Conservation (phyloP, 495 filamentous ascomycete species). For the Jackrogersella multiformis region DNA sequence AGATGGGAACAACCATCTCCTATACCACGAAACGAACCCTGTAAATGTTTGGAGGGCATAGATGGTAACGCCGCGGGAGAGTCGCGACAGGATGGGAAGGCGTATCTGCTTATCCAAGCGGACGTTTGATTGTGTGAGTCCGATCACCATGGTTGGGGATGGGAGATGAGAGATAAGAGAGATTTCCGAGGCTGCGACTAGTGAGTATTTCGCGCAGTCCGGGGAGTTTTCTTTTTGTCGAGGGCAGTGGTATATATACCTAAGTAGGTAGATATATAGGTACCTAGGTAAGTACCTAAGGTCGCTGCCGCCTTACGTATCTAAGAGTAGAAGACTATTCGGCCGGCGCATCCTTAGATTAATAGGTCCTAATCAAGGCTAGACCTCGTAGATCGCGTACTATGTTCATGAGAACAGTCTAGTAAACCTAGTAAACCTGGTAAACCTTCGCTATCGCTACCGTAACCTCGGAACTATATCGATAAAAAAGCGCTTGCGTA, state of each 20-base stretch:
- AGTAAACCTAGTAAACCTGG: no score
- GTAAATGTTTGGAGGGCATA: conserved; percentile 8
- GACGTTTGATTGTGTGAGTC: not conserved
- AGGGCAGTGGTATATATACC: not conserved
- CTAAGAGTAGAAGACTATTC: conserved; percentile 9
- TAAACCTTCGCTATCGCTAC: no score
- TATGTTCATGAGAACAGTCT: no score
- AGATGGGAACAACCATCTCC: conserved; percentile 38
- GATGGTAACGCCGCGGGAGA: conserved; percentile 8
- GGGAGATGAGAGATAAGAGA: no score
- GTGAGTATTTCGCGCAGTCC: no score
- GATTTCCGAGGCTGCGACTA: no score
- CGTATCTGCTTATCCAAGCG: conserved; percentile 11
- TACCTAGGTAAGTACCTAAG: no score
- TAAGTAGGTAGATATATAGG: no score
- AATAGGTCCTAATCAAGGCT: no score
- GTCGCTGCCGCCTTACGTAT: conserved; percentile 19
- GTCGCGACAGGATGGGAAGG: conserved; percentile 20
- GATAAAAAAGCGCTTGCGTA: no score
- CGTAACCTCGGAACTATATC: no score
- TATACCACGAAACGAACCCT: conserved; percentile 24
- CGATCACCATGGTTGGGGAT: conserved; percentile 22
- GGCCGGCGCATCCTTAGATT: conserved; percentile 1
- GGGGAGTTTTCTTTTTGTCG: not conserved
- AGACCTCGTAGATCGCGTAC: no score